A percentile compares a stretch with the other conserved stretches of the same genome.
These are phyloP conservation scores for Trebouxia gelatinosa DNA, from an alignment of 163 green algal species.

Conservation along the genomic window DNA sequence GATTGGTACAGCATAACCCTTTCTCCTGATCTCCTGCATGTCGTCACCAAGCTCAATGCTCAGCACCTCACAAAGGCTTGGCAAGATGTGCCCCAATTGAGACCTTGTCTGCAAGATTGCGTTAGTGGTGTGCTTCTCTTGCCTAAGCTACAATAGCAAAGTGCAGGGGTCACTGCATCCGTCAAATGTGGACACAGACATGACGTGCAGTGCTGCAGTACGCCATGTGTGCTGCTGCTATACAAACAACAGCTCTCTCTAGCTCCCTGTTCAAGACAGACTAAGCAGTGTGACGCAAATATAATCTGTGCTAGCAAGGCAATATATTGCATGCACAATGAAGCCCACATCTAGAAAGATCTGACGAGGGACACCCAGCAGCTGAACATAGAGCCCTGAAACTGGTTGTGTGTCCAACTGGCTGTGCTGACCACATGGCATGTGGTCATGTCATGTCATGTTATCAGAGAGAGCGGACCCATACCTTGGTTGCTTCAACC, in stretches of 20 bases:
- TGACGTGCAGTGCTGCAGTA: neutral
- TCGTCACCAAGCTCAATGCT: conserved; percentile 1
- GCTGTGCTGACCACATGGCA: too few species aligned
- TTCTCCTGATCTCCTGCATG: conserved; percentile 37
- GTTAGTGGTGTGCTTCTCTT: neutral
- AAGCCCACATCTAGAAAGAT: neutral
- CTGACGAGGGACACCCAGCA: neutral
- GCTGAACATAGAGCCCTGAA: neutral
- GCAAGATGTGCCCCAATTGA: neutral
- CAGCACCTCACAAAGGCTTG: neutral
- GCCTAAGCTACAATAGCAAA: neutral
- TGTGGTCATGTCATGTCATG: too few species aligned
- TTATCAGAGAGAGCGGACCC: neutral
- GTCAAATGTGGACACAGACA: too few species aligned
- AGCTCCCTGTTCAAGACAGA: too few species aligned
- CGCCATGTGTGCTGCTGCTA: neutral
- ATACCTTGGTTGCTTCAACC: conserved; percentile 58
- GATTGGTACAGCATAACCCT: conserved; percentile 55
- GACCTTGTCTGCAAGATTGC: neutral
- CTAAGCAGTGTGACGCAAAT: too few species aligned
- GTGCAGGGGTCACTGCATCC: neutral
- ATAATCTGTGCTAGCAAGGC: neutral
- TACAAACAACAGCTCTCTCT: too few species aligned
- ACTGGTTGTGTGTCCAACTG: neutral
- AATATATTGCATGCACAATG: neutral